These are phyloP conservation scores for Stephanodiscus triporus DNA, from an alignment of 108 stramenopile genomes.

Conservation along the genomic window DNA sequence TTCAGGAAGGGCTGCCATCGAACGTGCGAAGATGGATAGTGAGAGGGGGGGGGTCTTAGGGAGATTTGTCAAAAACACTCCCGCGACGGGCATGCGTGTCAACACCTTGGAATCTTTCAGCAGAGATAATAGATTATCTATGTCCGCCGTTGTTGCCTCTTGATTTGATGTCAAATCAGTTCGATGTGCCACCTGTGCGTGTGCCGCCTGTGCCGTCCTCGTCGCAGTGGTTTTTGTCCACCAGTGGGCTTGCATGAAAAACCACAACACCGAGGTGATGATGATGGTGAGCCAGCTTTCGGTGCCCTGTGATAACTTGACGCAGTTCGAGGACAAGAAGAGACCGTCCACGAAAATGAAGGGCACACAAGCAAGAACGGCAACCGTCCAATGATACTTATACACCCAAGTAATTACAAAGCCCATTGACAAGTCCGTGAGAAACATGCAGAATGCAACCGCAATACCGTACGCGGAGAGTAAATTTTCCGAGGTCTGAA, in stretches of 20 bases:
- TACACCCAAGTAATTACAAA: neutral
- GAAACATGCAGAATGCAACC: slow-evolving; percentile 1
- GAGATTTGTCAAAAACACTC: neutral
- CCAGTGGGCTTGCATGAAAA: neutral
- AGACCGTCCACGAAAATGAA: slow-evolving; percentile 6
- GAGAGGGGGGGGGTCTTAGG: neutral
- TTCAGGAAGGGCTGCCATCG: slow-evolving; percentile 3
- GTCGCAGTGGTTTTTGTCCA: neutral
- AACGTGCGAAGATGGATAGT: neutral
- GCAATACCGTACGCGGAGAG: neutral
- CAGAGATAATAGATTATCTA: neutral
- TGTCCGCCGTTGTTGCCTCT: neutral
- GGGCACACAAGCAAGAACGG: neutral
- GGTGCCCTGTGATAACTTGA: neutral
- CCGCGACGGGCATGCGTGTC: neutral
- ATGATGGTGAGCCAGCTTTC: neutral
- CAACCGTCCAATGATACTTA: neutral
- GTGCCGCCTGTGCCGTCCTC: neutral
- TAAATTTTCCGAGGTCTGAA: slow-evolving; percentile 1
- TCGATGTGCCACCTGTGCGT: neutral
- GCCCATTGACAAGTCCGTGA: neutral
- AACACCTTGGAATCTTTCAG: slow-evolving; percentile 4
- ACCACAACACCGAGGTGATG: neutral
- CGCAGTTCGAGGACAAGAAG: neutral
- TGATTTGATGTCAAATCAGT: neutral